Evolutionary conservation across 345 rosid genomes (phyloP), one percentile per base, ranked within the genome.

Genomic region (Salix caprea): DNA sequence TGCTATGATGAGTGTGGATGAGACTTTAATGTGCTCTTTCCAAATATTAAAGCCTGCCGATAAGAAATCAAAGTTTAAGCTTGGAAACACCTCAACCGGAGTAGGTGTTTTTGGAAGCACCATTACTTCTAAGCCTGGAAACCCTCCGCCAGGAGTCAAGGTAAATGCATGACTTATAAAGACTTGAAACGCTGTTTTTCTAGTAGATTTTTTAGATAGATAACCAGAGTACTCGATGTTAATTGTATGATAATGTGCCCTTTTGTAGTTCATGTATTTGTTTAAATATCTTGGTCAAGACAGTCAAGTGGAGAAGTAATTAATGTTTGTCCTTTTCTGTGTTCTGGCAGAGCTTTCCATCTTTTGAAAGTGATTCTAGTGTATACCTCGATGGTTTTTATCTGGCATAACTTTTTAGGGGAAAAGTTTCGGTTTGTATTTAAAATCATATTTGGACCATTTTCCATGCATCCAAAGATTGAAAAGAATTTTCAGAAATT

Each of bases 1-100:
- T 82, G 98, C 96, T 30, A 86, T 92, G 96, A 89, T 94, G 98
- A 88, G 89, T 15, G 92, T 92, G 67, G 90, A 88, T 67, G 94
- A 89, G 76, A 86, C 91, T 7, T 82, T 92, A 68, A 89, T 89
- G 89, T 94, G 97, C 84, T 89, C 92, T 71, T 91, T 91, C 79
- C 95, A 94, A 84, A 91, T 91, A 76, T 81, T 94, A 65, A 93
- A 92, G 87, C 94, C 97, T 42, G 88, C 86, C 1, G 95, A 85
- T 65, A 73, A 69, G 61, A 79, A 79, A 56, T 16, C 70, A 16
- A 79, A 74, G 26, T 58, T 60, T 66, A 56, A 84, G 84, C 64
- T 82, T 50, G 77, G 79, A 68, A 88, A 81, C 80, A 88, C 94
- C 46, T 82, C 89, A 6, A 74, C 83, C 9, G 90, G 88, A 58